Evolutionary conservation across 345 rosid species (phyloP), one percentile per base, ranked within the genome.

Genomic region (Brassica carinata): DNA sequence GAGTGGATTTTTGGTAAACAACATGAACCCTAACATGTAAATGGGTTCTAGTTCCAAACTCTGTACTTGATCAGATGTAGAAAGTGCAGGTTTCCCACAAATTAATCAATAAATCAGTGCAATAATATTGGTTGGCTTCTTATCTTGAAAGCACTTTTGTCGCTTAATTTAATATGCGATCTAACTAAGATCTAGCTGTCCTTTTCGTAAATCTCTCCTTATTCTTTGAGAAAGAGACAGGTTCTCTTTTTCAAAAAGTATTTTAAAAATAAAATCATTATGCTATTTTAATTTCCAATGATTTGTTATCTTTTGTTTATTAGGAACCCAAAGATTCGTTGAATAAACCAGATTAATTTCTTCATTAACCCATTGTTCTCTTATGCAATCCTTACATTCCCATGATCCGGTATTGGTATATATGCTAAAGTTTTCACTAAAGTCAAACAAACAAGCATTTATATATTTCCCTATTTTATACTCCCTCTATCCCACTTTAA

Each of bases 181-280:
- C 62, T 57, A 69, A 40, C 62, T 75, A 75, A 81, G 83, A 80
- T 75, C 72, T 63, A 69, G 58, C 79, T 80, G 75, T 80, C 75
- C 67, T 74, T 80, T 74, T 74, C 82, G 38, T 59, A 57, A 73
- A 79, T 67, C 74, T 79, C 51, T 67, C 67, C 58, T 38, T 79
- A 65, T 78, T 78, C 81, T 73, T 79, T 58, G 77, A 67, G 51
- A 67, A 78, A 40, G 63, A 57, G 69, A 23, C 26, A 67, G 5
- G 0, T 45, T 77, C 26, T 23, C 26, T 23, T 23, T 23, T 23
- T 23, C 26, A 23, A 23, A 23, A 23, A 23, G 26, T 62, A 19
- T 77, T 5, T 19, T n/a, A 13, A 11, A 2, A 14, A 40, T 8
- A 11, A 4, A 36, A 53, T 66, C 40, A 57, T 65, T 5, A 7